These are phyloP conservation scores for Cydonia oblonga DNA, from an alignment of 331 rosid species.

Conservation along the genomic window DNA sequence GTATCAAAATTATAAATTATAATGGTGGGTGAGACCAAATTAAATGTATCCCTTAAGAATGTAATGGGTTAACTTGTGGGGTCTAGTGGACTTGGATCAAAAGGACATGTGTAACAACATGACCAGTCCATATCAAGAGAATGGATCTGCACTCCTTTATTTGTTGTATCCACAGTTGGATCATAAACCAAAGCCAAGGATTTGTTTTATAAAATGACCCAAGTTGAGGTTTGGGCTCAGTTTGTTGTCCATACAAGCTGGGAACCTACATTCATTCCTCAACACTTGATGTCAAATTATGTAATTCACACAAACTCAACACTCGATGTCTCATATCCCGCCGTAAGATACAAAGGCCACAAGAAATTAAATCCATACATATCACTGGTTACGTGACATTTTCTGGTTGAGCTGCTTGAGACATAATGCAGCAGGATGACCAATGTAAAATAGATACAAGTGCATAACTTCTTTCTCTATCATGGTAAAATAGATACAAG, in stretches of 20 bases:
- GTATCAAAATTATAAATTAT: too few relatives aligned
- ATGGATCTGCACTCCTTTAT: background rate
- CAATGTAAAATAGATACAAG: constrained; percentile 9
- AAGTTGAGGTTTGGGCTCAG: background rate
- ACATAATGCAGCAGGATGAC: background rate
- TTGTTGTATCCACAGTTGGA: too few relatives aligned
- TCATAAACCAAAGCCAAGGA: background rate
- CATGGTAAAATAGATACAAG: constrained; percentile 13
- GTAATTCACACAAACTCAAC: constrained; percentile 11
- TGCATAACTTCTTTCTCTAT: constrained; percentile 24
- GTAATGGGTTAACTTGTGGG: too few relatives aligned
- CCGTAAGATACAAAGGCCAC: constrained; percentile 1
- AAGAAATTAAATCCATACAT: background rate
- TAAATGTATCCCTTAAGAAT: too few relatives aligned
- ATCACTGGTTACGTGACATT: background rate
- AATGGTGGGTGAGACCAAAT: too few relatives aligned
- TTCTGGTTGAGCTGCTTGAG: background rate
- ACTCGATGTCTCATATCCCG: constrained; percentile 10
- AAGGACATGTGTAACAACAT: background rate
- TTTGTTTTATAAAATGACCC: background rate
- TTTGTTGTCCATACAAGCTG: background rate
- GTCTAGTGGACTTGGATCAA: background rate
- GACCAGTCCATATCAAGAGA: background rate
- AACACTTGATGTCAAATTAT: background rate
- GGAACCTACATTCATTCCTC: background rate